Evolutionary conservation across 2,329 filamentous ascomycete genomes (phyloP).

Genomic region (Madurella fahalii): DNA sequence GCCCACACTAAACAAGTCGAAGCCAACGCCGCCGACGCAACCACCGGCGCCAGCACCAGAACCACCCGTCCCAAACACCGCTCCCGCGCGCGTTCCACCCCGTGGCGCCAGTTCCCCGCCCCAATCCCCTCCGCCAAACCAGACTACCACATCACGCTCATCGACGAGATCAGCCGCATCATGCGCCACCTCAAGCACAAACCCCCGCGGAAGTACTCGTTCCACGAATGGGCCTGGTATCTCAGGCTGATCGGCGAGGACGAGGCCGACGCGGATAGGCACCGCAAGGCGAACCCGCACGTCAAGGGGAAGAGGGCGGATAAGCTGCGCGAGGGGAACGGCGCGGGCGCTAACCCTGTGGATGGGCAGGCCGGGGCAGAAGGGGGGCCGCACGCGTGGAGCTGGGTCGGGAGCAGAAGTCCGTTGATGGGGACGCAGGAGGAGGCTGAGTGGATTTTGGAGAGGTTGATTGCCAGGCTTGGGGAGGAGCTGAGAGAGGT

Average conservation of each 20-base stretch:
- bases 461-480: constrained; percentile 56
- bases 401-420: constrained; percentile 66
- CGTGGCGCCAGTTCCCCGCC: neutral
- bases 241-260: constrained; percentile 71
- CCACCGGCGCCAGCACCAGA: neutral
- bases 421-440: constrained; percentile 65
- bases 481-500: constrained; percentile 43
- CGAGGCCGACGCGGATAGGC: constrained; percentile 48
- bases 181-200: constrained; percentile 57
- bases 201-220: constrained; percentile 64
- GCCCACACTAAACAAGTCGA: constrained; percentile 5
- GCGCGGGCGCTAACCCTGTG: neutral
- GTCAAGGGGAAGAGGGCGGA: neutral
- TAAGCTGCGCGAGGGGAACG: constrained; percentile 2
- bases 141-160: constrained; percentile 62
- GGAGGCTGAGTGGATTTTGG: constrained; percentile 70
- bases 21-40: constrained; percentile 7
- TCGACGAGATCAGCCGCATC: constrained; percentile 65
- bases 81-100: neutral
- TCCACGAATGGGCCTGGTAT: constrained; percentile 84
- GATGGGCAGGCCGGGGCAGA: constrained; percentile 28
- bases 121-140: constrained; percentile 1
- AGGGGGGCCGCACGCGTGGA: constrained; percentile 51
- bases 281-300: constrained; percentile 35
- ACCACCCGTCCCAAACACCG: constrained; percentile 1